Conservation (phyloP, 2,329 filamentous ascomycete species). For the Diaporthe helianthi region DNA sequence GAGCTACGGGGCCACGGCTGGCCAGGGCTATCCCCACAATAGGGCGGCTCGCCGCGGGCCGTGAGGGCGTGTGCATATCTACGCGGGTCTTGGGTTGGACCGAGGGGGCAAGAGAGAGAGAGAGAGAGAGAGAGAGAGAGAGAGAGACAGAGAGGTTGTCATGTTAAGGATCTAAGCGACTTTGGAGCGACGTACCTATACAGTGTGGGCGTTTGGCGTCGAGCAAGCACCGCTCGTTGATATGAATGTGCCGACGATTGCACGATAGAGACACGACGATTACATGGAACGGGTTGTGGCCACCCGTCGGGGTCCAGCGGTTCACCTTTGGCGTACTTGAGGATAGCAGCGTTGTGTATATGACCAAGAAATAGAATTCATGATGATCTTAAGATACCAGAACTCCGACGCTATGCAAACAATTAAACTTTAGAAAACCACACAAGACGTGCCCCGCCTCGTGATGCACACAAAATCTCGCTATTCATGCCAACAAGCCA, state of each 20-base stretch:
- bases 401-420: slow-evolving; percentile 54
- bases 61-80: background rate
- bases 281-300: background rate
- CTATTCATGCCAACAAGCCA: background rate
- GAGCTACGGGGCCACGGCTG: slow-evolving; percentile 37
- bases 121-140: no score
- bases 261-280: slow-evolving; percentile 16
- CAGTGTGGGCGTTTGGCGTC: background rate
- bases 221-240: background rate
- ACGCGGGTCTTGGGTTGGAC: background rate
- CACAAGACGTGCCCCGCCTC: background rate
- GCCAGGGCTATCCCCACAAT: background rate
- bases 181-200: background rate
- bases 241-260: slow-evolving; percentile 18
- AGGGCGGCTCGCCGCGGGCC: background rate
- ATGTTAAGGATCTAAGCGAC: background rate
- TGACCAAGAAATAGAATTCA: slow-evolving; percentile 24
- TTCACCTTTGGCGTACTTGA: background rate
- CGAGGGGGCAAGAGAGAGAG: no score
- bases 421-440: slow-evolving; percentile 32
- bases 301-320: background rate
- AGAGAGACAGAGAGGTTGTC: no score
- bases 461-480: background rate
- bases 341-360: background rate
- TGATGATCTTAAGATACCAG: slow-evolving; percentile 35